phyloP scores from a whole-genome alignment of 305 asterid genomes.

The Fraxinus xanthoxyloides region DNA sequence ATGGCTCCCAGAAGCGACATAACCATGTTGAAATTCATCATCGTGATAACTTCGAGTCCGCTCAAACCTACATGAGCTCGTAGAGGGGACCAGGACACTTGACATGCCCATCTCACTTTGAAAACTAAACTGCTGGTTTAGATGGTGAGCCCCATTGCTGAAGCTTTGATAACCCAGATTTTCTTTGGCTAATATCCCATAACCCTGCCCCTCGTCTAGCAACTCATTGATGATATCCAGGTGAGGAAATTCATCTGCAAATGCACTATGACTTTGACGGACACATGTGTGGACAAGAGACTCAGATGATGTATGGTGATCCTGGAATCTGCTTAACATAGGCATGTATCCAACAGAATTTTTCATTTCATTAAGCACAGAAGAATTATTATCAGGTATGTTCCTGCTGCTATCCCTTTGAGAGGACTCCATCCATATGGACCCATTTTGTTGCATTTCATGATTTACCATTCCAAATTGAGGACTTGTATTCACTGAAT shows the following conservation, averaged over 20 bases:
- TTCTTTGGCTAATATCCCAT: slow-evolving; percentile 29
- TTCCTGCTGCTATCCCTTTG: slow-evolving; percentile 37
- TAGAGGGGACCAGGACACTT: slow-evolving; percentile 40
- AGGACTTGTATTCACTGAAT: slow-evolving; percentile 36
- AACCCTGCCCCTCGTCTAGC: slow-evolving; percentile 77
- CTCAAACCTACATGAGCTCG: slow-evolving; percentile 55
- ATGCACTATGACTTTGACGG: slow-evolving; percentile 43
- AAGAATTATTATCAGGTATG: slow-evolving; percentile 30
- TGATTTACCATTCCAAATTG: slow-evolving; percentile 61
- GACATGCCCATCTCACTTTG: slow-evolving; percentile 56
- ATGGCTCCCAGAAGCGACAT: slow-evolving; percentile 37
- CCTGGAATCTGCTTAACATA: slow-evolving; percentile 42
- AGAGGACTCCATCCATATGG: slow-evolving; percentile 43
- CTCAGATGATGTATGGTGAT: slow-evolving; percentile 29
- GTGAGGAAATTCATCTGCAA: slow-evolving; percentile 86
- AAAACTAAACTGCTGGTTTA: slow-evolving; percentile 57
- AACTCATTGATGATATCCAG: slow-evolving; percentile 87
- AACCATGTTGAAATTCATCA: slow-evolving; percentile 43
- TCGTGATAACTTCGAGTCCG: slow-evolving; percentile 51
- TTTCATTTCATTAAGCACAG: slow-evolving; percentile 36
- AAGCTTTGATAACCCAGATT: slow-evolving; percentile 44
- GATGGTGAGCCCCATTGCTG: slow-evolving; percentile 47
- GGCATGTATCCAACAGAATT: slow-evolving; percentile 44
- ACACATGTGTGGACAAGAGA: slow-evolving; percentile 28
- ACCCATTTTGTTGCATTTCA: slow-evolving; percentile 48